Percentiles rank a stretch among this genome's conserved stretches.
These are phyloP conservation scores for Backusella australiensis DNA, from an alignment of 192 early-diverging fungal species.

Conservation along the genomic window DNA sequence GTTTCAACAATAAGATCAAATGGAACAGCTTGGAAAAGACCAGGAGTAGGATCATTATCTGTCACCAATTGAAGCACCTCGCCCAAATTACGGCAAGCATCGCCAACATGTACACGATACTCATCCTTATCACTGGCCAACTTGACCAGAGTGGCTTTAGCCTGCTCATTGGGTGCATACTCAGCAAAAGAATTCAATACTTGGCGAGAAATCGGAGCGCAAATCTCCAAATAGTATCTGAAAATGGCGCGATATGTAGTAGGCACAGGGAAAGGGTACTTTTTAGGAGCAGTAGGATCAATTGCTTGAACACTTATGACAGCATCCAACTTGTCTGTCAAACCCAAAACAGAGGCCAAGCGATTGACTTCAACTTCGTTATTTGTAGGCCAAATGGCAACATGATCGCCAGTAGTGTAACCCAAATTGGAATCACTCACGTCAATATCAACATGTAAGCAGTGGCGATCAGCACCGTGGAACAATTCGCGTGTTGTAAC, in stretches of 20 bases:
- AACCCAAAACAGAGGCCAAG: constrained; percentile 59
- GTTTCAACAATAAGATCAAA: constrained; percentile 79
- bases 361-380: constrained; percentile 70
- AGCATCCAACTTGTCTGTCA: constrained; percentile 67
- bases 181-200: constrained; percentile 64
- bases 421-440: constrained; percentile 76
- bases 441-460: constrained; percentile 93
- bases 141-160: constrained; percentile 46
- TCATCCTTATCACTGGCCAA: constrained; percentile 72
- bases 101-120: constrained; percentile 59
- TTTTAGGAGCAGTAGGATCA: constrained; percentile 76
- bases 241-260: constrained; percentile 85
- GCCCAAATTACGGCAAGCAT: constrained; percentile 69
- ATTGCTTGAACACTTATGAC: constrained; percentile 70
- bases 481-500: constrained; percentile 75
- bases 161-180: constrained; percentile 54
- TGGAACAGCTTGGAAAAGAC: constrained; percentile 60
- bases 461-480: constrained; percentile 67
- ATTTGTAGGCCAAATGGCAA: constrained; percentile 91
- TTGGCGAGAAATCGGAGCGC: constrained; percentile 66
- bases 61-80: constrained; percentile 64
- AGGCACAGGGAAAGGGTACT: constrained; percentile 85
- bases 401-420: constrained; percentile 94
- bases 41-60: background rate
- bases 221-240: constrained; percentile 90